Percentiles rank a stretch among this genome's conserved stretches.
Evolutionary conservation across 2,329 filamentous ascomycete species (phyloP).

Genomic region (Phyllosticta citrichinensis): DNA sequence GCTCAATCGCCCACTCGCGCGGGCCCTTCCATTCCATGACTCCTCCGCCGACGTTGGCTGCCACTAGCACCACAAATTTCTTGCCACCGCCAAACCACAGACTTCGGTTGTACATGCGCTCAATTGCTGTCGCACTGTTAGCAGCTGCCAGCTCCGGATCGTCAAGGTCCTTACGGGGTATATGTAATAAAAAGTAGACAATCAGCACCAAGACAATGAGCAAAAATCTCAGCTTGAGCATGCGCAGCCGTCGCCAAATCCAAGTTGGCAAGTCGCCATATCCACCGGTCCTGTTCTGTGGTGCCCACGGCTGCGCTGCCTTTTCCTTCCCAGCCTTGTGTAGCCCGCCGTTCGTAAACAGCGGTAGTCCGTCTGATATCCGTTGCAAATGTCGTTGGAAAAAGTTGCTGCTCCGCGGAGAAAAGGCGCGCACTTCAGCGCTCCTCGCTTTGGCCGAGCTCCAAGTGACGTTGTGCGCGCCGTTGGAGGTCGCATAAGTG

Average conservation of each 20-base stretch:
- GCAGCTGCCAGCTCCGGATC: slow-evolving; percentile 13
- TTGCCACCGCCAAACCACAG: slow-evolving; percentile 69
- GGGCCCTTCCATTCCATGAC: slow-evolving; percentile 99
- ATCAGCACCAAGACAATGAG: slow-evolving; percentile 51
- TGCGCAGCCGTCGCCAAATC: slow-evolving; percentile 48
- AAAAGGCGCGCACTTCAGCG: slow-evolving; percentile 63
- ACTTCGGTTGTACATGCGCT: slow-evolving; percentile 58
- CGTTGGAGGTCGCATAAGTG: slow-evolving; percentile 37
- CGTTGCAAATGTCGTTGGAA: slow-evolving; percentile 75
- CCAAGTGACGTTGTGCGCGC: slow-evolving; percentile 58
- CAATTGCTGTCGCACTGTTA: slow-evolving; percentile 38
- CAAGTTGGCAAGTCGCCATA: slow-evolving; percentile 24
- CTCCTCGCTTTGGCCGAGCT: slow-evolving; percentile 71
- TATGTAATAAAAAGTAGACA: slow-evolving; percentile 56
- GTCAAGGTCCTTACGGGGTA: slow-evolving; percentile 57
- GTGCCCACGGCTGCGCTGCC: slow-evolving; percentile 49
- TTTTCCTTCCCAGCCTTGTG: slow-evolving; percentile 71
- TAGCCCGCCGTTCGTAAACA: slow-evolving; percentile 42
- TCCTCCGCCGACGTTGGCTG: slow-evolving; percentile 87
- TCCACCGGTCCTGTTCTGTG: slow-evolving; percentile 24
- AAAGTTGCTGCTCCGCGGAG: slow-evolving; percentile 74
- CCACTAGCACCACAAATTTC: slow-evolving; percentile 88
- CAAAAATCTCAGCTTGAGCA: slow-evolving; percentile 53
- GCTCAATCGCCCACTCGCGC: slow-evolving; percentile 94
- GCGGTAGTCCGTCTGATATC: slow-evolving; percentile 68